Evolutionary conservation across 805 yeast species (phyloP), one percentile per base, ranked within the genome.

Genomic region (Candida qinlingensis): DNA sequence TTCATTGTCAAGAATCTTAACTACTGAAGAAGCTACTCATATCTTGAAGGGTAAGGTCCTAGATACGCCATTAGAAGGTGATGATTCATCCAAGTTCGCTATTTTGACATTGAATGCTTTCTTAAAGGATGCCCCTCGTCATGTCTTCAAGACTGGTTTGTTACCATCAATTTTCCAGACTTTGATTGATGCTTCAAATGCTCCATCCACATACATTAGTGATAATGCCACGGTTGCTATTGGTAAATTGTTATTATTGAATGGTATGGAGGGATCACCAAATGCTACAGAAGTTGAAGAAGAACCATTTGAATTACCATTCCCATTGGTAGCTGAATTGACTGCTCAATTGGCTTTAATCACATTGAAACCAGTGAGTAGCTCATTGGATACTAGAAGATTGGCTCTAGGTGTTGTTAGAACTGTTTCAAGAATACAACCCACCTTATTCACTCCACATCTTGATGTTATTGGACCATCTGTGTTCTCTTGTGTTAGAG

Each of bases 401-500:
- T 70, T 90, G 52, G 70, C 96, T 3, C 71, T 92, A 52, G 88
- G 88, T 10, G 85, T 83, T 5, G 55, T 85, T 28, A 74, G 96
- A 62, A 88, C 96, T 0, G 72, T 85, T 40, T 82, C 89, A 1
- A 76, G 95, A 60, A 68, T 72, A 58, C 79, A 83, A 50, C 77
- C 72, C 54, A 74, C 72, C 0, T 66, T 78, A 27, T 68, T 87
- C 43, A 67, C 69, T 48, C 81, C 85, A 10, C 71, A 74, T 57
- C 69, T 79, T 53, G 81, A 81, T 55, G 52, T 67, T 0, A 58
- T 92, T 45, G 87, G 77, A 4, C 88, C 94, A 11, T 73, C 87
- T 10, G 82, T 90, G 2, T 92, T 92, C 64, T 71, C 84, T 0
- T 83, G 94, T 63, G 84, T 92, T 38, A 76, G 99, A 55, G 97